Conservation (phyloP, 441 rosid species). For the Brassica hybrid region DNA sequence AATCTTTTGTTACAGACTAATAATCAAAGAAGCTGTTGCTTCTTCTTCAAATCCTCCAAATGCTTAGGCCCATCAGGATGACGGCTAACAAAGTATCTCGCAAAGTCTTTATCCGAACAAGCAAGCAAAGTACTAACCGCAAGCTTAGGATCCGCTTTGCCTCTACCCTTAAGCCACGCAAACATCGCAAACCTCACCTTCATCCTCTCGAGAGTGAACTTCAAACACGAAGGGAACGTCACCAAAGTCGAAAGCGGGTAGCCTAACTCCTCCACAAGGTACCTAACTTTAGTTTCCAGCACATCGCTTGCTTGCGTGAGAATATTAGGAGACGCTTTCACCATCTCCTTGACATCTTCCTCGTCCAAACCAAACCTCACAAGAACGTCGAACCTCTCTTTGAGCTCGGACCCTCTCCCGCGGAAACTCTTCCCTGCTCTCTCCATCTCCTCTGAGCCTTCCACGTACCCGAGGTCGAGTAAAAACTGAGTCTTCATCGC, state of each 20-base stretch:
- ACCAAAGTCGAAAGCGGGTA: slow-evolving; percentile 56
- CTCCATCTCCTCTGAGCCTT: slow-evolving; percentile 49
- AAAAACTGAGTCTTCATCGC: slow-evolving; percentile 64
- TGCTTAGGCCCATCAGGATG: slow-evolving; percentile 66
- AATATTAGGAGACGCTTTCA: slow-evolving; percentile 57
- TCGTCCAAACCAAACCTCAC: slow-evolving; percentile 62
- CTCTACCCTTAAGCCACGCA: slow-evolving; percentile 69
- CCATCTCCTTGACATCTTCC: slow-evolving; percentile 61
- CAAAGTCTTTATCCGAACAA: slow-evolving; percentile 49
- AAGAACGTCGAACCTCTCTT: slow-evolving; percentile 70
- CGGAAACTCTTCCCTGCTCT: slow-evolving; percentile 53
- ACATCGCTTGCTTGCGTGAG: slow-evolving; percentile 55
- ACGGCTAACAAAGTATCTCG: slow-evolving; percentile 49
- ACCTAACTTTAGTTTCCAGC: slow-evolving; percentile 56
- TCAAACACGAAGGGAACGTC: slow-evolving; percentile 61
- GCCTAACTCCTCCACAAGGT: slow-evolving; percentile 57
- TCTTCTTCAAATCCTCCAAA: slow-evolving; percentile 57
- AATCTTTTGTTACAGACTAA: background rate
- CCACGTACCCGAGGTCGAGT: slow-evolving; percentile 55
- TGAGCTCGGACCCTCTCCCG: slow-evolving; percentile 67
- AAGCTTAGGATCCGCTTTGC: slow-evolving; percentile 36
- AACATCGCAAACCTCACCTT: slow-evolving; percentile 68
- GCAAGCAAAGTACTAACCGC: slow-evolving; percentile 61
- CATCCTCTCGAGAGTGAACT: slow-evolving; percentile 52
- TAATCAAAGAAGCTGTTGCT: slow-evolving; percentile 21